A percentile compares a stretch with the other conserved stretches of the same genome.
Evolutionary conservation across 768 basidiomycete genomes (phyloP).

Genomic region (Chalciporus piperatus): DNA sequence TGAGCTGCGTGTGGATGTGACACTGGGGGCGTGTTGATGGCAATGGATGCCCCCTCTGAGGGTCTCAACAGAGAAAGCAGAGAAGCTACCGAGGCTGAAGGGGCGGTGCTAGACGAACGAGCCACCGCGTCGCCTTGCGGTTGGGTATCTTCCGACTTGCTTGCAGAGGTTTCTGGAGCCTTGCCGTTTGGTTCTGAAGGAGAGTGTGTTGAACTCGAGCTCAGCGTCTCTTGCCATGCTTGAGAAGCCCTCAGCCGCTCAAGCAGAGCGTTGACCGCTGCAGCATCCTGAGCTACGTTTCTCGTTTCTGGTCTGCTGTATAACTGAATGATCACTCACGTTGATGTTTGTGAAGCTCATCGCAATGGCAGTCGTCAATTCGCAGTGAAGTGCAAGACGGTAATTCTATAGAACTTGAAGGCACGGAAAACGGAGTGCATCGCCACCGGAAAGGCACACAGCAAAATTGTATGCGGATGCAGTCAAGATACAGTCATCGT

Average conservation of each 20-base stretch:
- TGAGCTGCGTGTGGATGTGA: constrained; percentile 10
- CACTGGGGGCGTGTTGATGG: constrained; percentile 8
- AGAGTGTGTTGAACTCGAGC: constrained; percentile 5
- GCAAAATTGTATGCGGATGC: too few species aligned
- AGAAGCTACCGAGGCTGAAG: constrained; percentile 50
- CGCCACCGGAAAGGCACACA: too few species aligned
- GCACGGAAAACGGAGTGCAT: too few species aligned
- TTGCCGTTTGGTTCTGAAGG: not conserved
- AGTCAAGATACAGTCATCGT: too few species aligned
- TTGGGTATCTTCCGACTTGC: constrained; percentile 2
- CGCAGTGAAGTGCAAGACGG: not conserved
- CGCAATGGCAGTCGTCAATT: not conserved
- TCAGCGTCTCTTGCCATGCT: constrained; percentile 59
- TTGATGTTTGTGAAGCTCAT: constrained; percentile 59
- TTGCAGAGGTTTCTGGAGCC: constrained; percentile 7
- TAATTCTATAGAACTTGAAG: too few species aligned
- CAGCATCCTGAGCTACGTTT: constrained; percentile 51
- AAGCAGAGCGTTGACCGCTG: constrained; percentile 65
- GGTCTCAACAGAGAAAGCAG: constrained; percentile 60
- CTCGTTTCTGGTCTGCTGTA: not conserved
- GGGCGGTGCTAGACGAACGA: constrained; percentile 9
- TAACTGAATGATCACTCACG: constrained; percentile 33
- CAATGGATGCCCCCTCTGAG: constrained; percentile 19
- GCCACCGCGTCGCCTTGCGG: constrained; percentile 2
- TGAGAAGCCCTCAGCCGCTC: constrained; percentile 65